Conservation (phyloP, 2,329 filamentous ascomycete genomes). For the Aspergillus sergii region DNA sequence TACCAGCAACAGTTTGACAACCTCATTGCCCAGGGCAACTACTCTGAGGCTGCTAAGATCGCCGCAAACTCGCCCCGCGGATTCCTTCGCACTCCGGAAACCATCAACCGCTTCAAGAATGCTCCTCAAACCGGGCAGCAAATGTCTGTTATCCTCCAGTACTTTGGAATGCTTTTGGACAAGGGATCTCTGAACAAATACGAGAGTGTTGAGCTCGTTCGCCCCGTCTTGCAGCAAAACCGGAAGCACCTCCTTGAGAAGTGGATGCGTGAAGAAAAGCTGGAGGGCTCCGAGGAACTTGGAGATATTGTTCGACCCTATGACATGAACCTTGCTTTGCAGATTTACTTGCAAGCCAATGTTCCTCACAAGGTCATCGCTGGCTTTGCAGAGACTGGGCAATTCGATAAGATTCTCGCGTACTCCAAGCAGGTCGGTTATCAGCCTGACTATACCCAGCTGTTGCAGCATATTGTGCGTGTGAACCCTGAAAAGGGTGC, state of each 20-base stretch:
- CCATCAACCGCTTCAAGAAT: constrained; percentile 93
- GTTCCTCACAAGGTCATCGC: constrained; percentile 92
- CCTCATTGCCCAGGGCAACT: constrained; percentile 77
- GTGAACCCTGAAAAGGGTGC: constrained; percentile 91
- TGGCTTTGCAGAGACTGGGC: constrained; percentile 89
- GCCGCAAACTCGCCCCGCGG: constrained; percentile 95
- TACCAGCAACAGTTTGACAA: constrained; percentile 93
- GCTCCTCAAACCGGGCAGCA: constrained; percentile 72
- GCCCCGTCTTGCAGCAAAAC: constrained; percentile 89
- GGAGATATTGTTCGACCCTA: constrained; percentile 91
- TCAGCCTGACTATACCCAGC: constrained; percentile 89
- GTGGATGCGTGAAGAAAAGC: constrained; percentile 95
- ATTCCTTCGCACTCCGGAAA: constrained; percentile 90
- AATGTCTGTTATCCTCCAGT: constrained; percentile 93
- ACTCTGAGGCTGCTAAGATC: constrained; percentile 87
- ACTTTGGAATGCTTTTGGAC: constrained; percentile 95
- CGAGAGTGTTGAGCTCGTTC: constrained; percentile 90
- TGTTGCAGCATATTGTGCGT: constrained; percentile 89
- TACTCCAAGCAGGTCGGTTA: constrained; percentile 86
- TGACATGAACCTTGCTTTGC: constrained; percentile 83
- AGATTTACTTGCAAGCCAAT: constrained; percentile 88
- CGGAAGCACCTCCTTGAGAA: constrained; percentile 96
- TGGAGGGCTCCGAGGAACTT: constrained; percentile 93
- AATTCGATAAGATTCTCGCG: constrained; percentile 94
- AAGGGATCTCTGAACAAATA: constrained; percentile 91